Percentiles rank a stretch among this genome's conserved stretches.
Conservation (phyloP, 805 yeast genomes). For the Spathaspora boniae region DNA sequence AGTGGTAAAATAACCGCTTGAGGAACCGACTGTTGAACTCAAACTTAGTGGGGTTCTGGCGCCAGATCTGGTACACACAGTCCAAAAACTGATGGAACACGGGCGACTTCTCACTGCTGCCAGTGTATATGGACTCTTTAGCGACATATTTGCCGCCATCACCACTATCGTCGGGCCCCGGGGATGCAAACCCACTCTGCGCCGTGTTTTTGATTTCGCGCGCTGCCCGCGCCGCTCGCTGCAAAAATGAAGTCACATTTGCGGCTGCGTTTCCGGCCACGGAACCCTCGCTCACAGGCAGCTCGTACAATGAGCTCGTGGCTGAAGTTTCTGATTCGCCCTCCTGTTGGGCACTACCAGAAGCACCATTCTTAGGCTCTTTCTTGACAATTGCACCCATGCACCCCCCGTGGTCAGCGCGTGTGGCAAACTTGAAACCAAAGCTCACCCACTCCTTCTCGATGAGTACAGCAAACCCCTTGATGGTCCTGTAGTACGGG, state of each 20-base stretch:
- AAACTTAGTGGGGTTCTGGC: slow-evolving; percentile 69
- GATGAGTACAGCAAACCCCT: slow-evolving; percentile 80
- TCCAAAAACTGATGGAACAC: slow-evolving; percentile 93
- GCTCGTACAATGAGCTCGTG: slow-evolving; percentile 6
- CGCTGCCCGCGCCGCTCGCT: slow-evolving; percentile 42
- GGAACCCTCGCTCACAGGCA: slow-evolving; percentile 2
- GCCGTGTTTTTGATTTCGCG: slow-evolving; percentile 39
- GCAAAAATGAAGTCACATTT: slow-evolving; percentile 34
- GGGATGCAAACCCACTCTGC: slow-evolving; percentile 14
- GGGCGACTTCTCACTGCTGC: slow-evolving; percentile 59
- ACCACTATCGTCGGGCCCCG: slow-evolving; percentile 14
- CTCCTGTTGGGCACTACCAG: neutral
- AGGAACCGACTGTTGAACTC: slow-evolving; percentile 88
- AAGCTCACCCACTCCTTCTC: slow-evolving; percentile 96
- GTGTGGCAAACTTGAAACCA: slow-evolving; percentile 84
- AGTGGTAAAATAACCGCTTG: slow-evolving; percentile 79
- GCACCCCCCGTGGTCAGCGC: slow-evolving; percentile 72
- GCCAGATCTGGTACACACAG: slow-evolving; percentile 72
- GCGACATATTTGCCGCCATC: slow-evolving; percentile 16
- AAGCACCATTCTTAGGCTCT: slow-evolving; percentile 7
- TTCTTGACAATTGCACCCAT: slow-evolving; percentile 34
- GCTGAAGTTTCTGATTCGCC: slow-evolving; percentile 4
- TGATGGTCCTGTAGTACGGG: slow-evolving; percentile 82
- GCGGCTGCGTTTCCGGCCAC: slow-evolving; percentile 18
- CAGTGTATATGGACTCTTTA: slow-evolving; percentile 31